Conservation (phyloP, 140 eudicot species). For the Cichorium intybus region DNA sequence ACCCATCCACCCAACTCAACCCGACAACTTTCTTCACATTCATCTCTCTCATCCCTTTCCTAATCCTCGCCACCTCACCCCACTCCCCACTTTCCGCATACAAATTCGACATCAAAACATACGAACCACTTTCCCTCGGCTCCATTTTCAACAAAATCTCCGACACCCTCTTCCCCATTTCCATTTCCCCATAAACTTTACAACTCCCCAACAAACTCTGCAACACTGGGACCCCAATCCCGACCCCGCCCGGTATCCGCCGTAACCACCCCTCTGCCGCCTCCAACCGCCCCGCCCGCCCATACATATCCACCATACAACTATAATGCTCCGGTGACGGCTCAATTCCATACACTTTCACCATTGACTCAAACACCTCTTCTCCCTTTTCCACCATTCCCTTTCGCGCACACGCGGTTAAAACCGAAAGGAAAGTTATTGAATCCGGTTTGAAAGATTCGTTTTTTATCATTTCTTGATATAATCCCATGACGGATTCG, state of each 20-base stretch:
- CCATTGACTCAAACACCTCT: conserved; percentile 63
- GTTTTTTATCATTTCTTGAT: conserved; percentile 47
- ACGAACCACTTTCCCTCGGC: conserved; percentile 71
- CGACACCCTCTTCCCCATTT: conserved; percentile 58
- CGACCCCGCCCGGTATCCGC: conserved; percentile 67
- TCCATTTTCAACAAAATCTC: conserved; percentile 61
- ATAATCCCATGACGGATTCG: conserved; percentile 61
- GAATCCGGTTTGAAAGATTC: conserved; percentile 67
- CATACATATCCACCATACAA: conserved; percentile 88
- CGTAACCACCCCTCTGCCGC: conserved; percentile 66
- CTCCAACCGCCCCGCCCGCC: conserved; percentile 80
- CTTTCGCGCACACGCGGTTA: conserved; percentile 79
- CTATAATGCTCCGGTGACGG: conserved; percentile 82
- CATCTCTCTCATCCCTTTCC: conserved; percentile 68
- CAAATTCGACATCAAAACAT: conserved; percentile 80
- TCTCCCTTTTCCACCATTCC: conserved; percentile 87
- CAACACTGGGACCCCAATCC: conserved; percentile 62
- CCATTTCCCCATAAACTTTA: conserved; percentile 71
- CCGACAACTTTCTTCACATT: conserved; percentile 81
- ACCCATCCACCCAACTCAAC: conserved; percentile 85
- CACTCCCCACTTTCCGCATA: conserved; percentile 87
- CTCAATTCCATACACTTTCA: conserved; percentile 42
- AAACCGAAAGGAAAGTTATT: conserved; percentile 69
- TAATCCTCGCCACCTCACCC: conserved; percentile 71
- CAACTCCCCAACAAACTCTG: conserved; percentile 91